Conservation (phyloP, 345 rosid genomes). For the Hibiscus tridactylites region DNA sequence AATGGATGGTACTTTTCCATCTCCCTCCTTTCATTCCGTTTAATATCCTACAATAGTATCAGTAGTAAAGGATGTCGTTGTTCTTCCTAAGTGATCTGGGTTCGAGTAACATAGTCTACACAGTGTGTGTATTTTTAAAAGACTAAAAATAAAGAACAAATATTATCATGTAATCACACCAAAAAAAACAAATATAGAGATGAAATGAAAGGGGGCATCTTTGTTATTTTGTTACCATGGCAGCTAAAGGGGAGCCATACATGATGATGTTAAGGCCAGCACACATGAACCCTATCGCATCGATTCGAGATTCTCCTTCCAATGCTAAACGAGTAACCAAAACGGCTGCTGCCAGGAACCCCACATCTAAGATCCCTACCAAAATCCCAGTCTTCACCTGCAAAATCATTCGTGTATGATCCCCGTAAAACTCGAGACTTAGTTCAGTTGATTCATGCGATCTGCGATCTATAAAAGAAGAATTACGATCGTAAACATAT, state of each 20-base stretch:
- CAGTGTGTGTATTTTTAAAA: too few relatives aligned
- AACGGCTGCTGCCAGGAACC: conserved; percentile 38
- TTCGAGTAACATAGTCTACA: too few relatives aligned
- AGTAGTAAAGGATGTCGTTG: too few relatives aligned
- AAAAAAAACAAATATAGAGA: too few relatives aligned
- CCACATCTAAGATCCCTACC: conserved; percentile 41
- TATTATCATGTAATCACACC: too few relatives aligned
- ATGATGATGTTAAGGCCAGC: conserved; percentile 57
- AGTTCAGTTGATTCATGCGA: not conserved
- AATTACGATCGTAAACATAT: not conserved
- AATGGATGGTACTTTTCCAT: too few relatives aligned
- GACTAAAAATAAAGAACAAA: too few relatives aligned
- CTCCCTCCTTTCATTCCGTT: too few relatives aligned
- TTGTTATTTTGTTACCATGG: conserved; percentile 34
- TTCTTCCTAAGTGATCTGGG: too few relatives aligned
- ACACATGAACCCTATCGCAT: conserved; percentile 49
- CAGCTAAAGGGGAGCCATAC: conserved; percentile 83
- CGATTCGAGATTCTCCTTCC: conserved; percentile 41
- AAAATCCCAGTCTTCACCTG: conserved; percentile 40
- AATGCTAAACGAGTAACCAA: conserved; percentile 32
- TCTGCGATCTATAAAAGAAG: too few relatives aligned
- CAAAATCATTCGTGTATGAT: not conserved
- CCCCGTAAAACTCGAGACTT: not conserved
- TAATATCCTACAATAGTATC: too few relatives aligned
- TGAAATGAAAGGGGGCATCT: not conserved